Evolutionary conservation across 2,329 filamentous ascomycete species (phyloP), one percentile per base, ranked within the genome.

Genomic region (Diaporthe sp.): DNA sequence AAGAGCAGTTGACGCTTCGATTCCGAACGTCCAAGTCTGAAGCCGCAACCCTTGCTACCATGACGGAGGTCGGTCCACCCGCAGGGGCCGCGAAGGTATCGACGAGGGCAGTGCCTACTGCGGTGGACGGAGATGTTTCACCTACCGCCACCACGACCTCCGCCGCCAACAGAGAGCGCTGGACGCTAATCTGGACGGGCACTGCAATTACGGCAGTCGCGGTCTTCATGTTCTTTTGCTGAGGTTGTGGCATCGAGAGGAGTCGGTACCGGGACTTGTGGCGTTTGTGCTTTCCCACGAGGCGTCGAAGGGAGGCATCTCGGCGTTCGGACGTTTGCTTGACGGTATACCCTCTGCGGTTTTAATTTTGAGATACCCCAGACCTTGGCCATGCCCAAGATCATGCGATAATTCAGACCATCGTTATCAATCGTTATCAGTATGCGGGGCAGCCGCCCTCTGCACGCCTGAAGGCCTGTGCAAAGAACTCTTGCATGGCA

Each of bases 401-500:
- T 69, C 53, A 32, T 68, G 44, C 37, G 47, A 35, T 59, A 39
- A 70, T 30, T 66, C 22, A 50, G 50, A 39, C 25, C 35, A 59
- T 37, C 25, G 22, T 65, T 44, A 37, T 55, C 58, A 13, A 58
- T 58, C 51, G n/a, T n/a, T n/a, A 59, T 63, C 76, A 91, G 77
- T 89, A 90, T 1, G 85, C 81, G 27, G 89, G 87, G 79, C 90
- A 92, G n/a, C 88, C 89, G 61, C 84, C 87, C 81, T 91, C 82
- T 2, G 93, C 93, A 75, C 93, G 89, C 77, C 87, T 84, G 83
- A 96, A 96, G 15, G 94, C 94, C 53, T 89, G 89, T 6, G 93
- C 89, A 81, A 99, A 99, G 83, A 99, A 97, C 72, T 95, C 91
- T 83, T 98, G 94, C 96, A 99, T 98, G 25, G 97, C 97, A 30